Conservation (phyloP, 768 basidiomycete genomes). For the Pholiota conissans region DNA sequence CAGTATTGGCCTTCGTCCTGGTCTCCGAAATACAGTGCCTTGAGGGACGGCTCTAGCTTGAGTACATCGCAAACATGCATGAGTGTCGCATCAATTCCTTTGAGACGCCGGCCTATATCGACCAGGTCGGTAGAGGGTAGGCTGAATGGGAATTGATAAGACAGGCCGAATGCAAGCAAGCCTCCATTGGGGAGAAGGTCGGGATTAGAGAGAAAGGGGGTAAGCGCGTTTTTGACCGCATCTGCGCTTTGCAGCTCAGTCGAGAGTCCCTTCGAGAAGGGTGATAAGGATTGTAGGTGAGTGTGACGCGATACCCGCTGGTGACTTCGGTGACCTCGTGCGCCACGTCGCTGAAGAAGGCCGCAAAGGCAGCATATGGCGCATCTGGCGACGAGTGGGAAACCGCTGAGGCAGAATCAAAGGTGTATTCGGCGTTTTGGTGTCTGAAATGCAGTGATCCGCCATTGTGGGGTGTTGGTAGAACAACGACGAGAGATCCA, state of each 20-base stretch:
- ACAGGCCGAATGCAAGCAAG: slow-evolving; percentile 33
- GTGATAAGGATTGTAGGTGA: slow-evolving; percentile 34
- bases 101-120: slow-evolving; percentile 20
- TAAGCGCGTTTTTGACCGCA: not conserved
- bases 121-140: slow-evolving; percentile 7
- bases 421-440: not conserved
- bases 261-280: not conserved
- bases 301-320: slow-evolving; percentile 39
- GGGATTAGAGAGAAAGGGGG: slow-evolving; percentile 22
- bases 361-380: slow-evolving; percentile 32
- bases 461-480: slow-evolving; percentile 34
- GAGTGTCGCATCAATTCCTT: slow-evolving; percentile 29
- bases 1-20: not conserved
- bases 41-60: not conserved
- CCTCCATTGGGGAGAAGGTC: slow-evolving; percentile 31
- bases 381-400: not conserved
- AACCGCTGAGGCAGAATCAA: not conserved
- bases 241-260: not conserved
- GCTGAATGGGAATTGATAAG: slow-evolving; percentile 31
- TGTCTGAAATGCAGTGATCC: not conserved
- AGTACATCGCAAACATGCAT: slow-evolving; percentile 18
- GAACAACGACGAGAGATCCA: slow-evolving; percentile 46
- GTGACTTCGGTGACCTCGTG: slow-evolving; percentile 37
- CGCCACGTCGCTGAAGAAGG: slow-evolving; percentile 40
- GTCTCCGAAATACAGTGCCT: not conserved